These are phyloP conservation scores for Chalciporus chontae DNA, from an alignment of 768 basidiomycete species.

Conservation along the genomic window DNA sequence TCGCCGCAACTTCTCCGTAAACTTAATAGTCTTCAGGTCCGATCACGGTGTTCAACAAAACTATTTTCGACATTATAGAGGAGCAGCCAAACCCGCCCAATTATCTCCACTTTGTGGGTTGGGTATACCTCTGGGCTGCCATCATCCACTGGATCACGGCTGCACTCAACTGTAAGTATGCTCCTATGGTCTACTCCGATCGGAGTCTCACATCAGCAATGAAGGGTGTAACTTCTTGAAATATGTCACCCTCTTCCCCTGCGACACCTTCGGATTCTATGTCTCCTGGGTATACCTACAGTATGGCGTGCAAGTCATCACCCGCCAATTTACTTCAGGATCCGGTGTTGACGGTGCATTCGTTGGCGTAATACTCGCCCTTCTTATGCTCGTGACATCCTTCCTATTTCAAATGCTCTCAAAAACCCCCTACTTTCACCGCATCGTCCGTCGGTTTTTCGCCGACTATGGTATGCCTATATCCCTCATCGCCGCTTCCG, in stretches of 20 bases:
- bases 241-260: constrained; percentile 88
- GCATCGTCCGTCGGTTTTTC: constrained; percentile 69
- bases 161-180: constrained; percentile 52
- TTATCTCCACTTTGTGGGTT: constrained; percentile 86
- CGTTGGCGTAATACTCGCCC: constrained; percentile 67
- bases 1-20: background rate
- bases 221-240: constrained; percentile 66
- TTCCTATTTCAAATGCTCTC: constrained; percentile 73
- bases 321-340: constrained; percentile 53
- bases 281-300: constrained; percentile 89
- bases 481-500: constrained; percentile 70
- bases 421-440: constrained; percentile 63
- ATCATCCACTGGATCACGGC: constrained; percentile 84
- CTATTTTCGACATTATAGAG: constrained; percentile 73
- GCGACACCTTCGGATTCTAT: constrained; percentile 92
- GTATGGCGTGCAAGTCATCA: constrained; percentile 83
- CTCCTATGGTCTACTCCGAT: no score
- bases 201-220: no score
- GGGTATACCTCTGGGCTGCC: constrained; percentile 91
- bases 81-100: constrained; percentile 55
- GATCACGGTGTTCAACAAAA: constrained; percentile 91
- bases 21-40: constrained; percentile 48
- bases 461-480: constrained; percentile 93
- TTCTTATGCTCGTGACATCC: constrained; percentile 71
- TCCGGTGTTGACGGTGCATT: constrained; percentile 44